Percentiles rank a stretch among this genome's conserved stretches.
phyloP scores from a whole-genome alignment of 176 grass and related monocot genomes.

The Aegilops longissima region DNA sequence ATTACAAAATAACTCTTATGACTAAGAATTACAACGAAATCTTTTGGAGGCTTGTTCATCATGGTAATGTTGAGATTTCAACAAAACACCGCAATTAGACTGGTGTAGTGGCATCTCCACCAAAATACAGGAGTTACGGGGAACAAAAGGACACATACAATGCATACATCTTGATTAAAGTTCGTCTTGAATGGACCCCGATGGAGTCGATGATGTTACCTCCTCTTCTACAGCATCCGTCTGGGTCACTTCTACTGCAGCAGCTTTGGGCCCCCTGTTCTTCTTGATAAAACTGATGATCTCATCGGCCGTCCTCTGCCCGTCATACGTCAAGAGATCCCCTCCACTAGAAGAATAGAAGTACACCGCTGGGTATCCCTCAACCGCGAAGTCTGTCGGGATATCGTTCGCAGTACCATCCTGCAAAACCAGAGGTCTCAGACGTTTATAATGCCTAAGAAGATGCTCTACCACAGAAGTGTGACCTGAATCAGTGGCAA shows the following conservation, averaged over 20 bases:
- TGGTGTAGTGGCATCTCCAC: no score
- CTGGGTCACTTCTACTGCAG: constrained; percentile 18
- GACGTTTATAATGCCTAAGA: not conserved
- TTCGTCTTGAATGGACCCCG: constrained; percentile 60
- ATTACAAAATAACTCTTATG: no score
- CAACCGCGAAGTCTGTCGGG: constrained; percentile 53
- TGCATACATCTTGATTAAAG: constrained; percentile 48
- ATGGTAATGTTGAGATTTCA: no score
- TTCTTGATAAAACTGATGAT: constrained; percentile 70
- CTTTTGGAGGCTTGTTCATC: no score
- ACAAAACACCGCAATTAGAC: no score
- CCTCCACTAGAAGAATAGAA: constrained; percentile 66
- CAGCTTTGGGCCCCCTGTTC: constrained; percentile 44
- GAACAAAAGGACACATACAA: not conserved
- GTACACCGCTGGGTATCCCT: constrained; percentile 68
- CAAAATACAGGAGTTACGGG: not conserved
- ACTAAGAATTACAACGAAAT: no score
- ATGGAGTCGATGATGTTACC: not conserved
- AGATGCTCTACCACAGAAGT: not conserved
- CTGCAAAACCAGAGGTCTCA: constrained; percentile 35
- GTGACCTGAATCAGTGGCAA: not conserved
- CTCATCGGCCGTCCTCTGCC: constrained; percentile 42
- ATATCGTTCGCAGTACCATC: constrained; percentile 74
- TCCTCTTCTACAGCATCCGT: constrained; percentile 21
- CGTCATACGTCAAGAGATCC: constrained; percentile 46